Percentiles rank a stretch among this genome's conserved stretches.
phyloP scores from a whole-genome alignment of 331 rosid genomes.

The Quercus phellos region DNA sequence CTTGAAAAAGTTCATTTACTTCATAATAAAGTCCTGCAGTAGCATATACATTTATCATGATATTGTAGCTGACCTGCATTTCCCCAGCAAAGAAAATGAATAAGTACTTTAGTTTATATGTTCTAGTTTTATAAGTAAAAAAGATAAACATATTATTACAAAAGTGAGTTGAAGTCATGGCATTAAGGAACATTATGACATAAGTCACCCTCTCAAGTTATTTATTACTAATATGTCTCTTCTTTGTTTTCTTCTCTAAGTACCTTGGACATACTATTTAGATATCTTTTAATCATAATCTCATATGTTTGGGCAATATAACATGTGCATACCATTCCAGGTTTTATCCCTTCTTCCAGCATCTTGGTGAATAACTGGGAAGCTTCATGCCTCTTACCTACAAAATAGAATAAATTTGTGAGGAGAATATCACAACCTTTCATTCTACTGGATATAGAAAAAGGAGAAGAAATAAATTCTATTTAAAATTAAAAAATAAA shows the following conservation, averaged over 20 bases:
- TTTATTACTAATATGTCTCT: background rate
- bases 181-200: background rate
- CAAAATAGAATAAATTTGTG: conserved; percentile 17
- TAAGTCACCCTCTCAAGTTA: background rate
- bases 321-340: conserved; percentile 58
- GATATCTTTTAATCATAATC: background rate
- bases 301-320: background rate
- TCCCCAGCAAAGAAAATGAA: conserved; percentile 16
- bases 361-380: conserved; percentile 62
- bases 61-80: conserved; percentile 84
- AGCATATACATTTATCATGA: conserved; percentile 79
- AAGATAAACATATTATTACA: too few species aligned
- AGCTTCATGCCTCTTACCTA: conserved; percentile 71
- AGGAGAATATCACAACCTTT: background rate
- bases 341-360: conserved; percentile 72
- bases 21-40: conserved; percentile 55
- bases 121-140: background rate
- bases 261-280: background rate
- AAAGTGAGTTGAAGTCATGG: background rate
- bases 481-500: too few species aligned
- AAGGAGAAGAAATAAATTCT: background rate
- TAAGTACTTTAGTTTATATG: conserved; percentile 4
- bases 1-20: conserved; percentile 56
- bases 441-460: background rate
- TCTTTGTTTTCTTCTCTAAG: background rate